phyloP scores from a whole-genome alignment of 371 early-diverging fungal species.

The Batkoa obscura region DNA sequence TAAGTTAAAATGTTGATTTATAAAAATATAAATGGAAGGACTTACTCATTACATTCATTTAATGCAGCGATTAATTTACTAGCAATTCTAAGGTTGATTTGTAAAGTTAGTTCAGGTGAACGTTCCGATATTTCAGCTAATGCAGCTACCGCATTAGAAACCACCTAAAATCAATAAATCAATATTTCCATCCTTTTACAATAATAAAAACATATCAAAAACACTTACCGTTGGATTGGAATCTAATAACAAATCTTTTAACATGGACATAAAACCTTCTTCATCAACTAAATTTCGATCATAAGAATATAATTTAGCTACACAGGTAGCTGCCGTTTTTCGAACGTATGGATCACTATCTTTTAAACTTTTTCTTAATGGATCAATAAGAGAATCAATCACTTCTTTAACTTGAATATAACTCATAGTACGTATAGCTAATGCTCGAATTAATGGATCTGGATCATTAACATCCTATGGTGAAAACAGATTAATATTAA shows the following conservation, averaged over 20 bases:
- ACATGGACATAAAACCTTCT: constrained; percentile 62
- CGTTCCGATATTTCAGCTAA: constrained; percentile 82
- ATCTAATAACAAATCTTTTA: constrained; percentile 80
- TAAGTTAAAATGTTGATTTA: not conserved
- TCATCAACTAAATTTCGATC: constrained; percentile 38
- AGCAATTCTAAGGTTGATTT: constrained; percentile 54
- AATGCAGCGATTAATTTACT: constrained; percentile 80
- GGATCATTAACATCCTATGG: constrained; percentile 43
- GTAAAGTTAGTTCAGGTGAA: constrained; percentile 57
- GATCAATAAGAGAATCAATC: constrained; percentile 50
- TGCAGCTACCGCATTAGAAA: constrained; percentile 90
- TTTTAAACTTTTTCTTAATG: constrained; percentile 65
- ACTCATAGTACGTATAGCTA: constrained; percentile 88
- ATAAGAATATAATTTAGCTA: constrained; percentile 47
- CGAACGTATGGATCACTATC: constrained; percentile 59
- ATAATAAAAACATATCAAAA: not conserved
- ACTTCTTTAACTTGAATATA: constrained; percentile 81
- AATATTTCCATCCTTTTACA: not conserved
- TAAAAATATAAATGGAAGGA: not conserved
- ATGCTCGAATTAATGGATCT: constrained; percentile 73
- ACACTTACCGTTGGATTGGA: constrained; percentile 65
- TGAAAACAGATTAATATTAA: not conserved
- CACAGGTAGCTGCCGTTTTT: constrained; percentile 31
- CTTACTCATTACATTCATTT: constrained; percentile 89
- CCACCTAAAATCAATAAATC: constrained; percentile 31